Evolutionary conservation across 1,139 yeast genomes (phyloP), one percentile per base, ranked within the genome.

Genomic region (Lodderomyces pseudojiufengensis): DNA sequence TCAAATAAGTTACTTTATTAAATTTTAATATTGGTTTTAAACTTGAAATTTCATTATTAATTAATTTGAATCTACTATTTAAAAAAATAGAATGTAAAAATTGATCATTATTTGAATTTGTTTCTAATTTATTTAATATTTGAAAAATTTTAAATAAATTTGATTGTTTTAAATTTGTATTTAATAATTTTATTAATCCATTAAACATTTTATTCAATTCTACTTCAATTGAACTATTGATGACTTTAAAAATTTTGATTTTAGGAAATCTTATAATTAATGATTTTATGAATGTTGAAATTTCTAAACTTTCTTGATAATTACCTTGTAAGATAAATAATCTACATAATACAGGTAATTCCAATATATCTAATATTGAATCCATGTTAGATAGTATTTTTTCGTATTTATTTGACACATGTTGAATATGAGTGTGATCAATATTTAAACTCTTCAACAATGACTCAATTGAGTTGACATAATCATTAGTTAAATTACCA

Each of bases 251-350:
- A 1, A 85, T 58, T 4, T 52, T 84, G 84, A 0, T 95, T 95
- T 37, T 84, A 2, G 87, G 86, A 55, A 82, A 90, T 39, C 95
- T 66, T 16, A 80, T 74, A 1, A 72, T 65, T 27, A 90, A 63
- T 33, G 95, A 70, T 42, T 80, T 75, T 0, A 84, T 77, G 51
- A 84, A 78, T 30, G 82, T 73, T 12, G 87, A 80, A 12, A 85
- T 75, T 47, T 86, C 95, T 25, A 90, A 71, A 5, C 96, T 88
- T 50, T 88, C 96, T 28, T 88, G 84, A 54, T 88, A 92, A 53
- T 85, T 85, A 0, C 96, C 96, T 37, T 84, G 84, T 36, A 78
- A 69, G 6, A 90, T 87, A 57, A 97, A 86, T n/a, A 90, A 78
- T 37, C 79, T 73, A 28, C 94, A 80, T 36, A 90, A 59, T 2